phyloP scores from a whole-genome alignment of 306 rosid genomes.

The Acacia melanoxylon region DNA sequence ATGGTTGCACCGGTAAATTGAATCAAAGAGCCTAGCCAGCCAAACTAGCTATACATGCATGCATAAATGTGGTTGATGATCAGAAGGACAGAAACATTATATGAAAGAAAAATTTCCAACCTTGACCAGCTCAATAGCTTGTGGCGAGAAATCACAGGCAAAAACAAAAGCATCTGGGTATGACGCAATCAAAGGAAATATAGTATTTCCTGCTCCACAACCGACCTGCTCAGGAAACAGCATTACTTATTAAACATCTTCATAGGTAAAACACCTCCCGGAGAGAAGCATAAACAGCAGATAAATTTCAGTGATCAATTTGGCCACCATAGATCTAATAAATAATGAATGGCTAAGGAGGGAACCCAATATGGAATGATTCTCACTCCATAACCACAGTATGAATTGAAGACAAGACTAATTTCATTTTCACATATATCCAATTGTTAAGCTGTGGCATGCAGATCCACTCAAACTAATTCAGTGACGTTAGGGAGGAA shows the following conservation, averaged over 20 bases:
- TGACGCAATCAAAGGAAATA: constrained; percentile 76
- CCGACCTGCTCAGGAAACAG: constrained; percentile 60
- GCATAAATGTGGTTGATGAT: constrained; percentile 3
- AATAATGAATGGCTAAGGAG: constrained; percentile 9
- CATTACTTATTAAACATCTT: constrained; percentile 10
- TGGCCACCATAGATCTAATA: neutral
- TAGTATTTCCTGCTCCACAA: constrained; percentile 96
- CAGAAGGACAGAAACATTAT: neutral
- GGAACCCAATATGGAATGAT: neutral
- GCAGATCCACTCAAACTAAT: neutral
- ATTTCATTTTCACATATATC: constrained; percentile 16
- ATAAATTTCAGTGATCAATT: constrained; percentile 14
- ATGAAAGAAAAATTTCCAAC: constrained; percentile 40
- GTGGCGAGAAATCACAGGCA: constrained; percentile 94
- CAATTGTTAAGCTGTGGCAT: neutral
- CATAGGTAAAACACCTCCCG: constrained; percentile 11
- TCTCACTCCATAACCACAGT: constrained; percentile 4
- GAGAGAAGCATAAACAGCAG: constrained; percentile 19
- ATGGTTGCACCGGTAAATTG: neutral
- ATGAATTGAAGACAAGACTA: neutral
- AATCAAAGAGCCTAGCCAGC: constrained; percentile 25
- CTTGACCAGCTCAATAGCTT: constrained; percentile 88
- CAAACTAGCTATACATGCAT: constrained; percentile 19
- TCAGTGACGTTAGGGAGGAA: neutral
- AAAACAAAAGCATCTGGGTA: constrained; percentile 71